Conservation (phyloP, 495 filamentous ascomycete genomes). For the Aspergillus carlsbadensis region DNA sequence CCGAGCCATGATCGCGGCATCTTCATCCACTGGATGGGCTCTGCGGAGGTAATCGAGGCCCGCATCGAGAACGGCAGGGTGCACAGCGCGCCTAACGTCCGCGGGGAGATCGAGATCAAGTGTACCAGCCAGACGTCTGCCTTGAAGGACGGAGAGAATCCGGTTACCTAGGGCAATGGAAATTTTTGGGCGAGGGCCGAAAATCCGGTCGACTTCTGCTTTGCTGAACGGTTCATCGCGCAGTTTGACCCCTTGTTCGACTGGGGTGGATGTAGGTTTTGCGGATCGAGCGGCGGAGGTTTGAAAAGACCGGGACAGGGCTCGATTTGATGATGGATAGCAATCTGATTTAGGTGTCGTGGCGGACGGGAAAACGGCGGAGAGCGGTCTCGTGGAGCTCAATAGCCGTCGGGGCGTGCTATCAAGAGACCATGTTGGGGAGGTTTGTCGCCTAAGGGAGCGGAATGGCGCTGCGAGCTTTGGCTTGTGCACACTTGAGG, state of each 20-base stretch:
- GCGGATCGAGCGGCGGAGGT: constrained; percentile 18
- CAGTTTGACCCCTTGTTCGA: constrained; percentile 23
- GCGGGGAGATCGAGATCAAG: constrained; percentile 53
- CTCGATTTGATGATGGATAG: neutral
- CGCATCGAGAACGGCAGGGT: constrained; percentile 33
- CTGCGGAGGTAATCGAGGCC: constrained; percentile 69
- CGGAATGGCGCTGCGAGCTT: constrained; percentile 11
- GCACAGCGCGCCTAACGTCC: constrained; percentile 42
- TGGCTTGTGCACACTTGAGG: constrained; percentile 27
- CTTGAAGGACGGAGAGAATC: constrained; percentile 68
- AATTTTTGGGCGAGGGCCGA: constrained; percentile 50
- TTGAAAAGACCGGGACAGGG: constrained; percentile 24
- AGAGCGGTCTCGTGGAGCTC: constrained; percentile 8
- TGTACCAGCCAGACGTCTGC: constrained; percentile 71
- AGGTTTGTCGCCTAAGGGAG: constrained; percentile 24
- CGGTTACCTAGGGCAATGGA: constrained; percentile 56
- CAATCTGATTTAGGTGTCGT: neutral
- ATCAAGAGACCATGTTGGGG: constrained; percentile 21
- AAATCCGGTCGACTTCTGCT: constrained; percentile 59
- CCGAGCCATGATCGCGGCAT: constrained; percentile 59
- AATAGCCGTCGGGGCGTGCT: constrained; percentile 20
- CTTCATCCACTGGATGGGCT: constrained; percentile 72
- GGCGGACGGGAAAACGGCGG: neutral
- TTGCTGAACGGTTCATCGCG: constrained; percentile 40
- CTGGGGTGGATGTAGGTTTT: constrained; percentile 5